These are phyloP conservation scores for Priceomyces haplophilus DNA, from an alignment of 805 yeast species.

Conservation along the genomic window DNA sequence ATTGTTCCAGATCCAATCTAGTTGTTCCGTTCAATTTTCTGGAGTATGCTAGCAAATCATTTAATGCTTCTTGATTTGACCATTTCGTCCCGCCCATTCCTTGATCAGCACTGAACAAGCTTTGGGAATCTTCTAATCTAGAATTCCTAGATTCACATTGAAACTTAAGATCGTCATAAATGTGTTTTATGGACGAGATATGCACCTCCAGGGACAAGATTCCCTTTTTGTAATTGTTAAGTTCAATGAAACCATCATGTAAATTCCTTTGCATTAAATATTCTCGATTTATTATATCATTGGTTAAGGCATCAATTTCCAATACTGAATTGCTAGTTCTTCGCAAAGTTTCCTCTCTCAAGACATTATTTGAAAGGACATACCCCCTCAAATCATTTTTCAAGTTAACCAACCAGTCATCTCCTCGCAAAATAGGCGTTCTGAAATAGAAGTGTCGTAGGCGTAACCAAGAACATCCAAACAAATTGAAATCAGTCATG, in stretches of 20 bases:
- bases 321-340: constrained; percentile 61
- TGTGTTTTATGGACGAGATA: constrained; percentile 47
- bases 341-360: constrained; percentile 29
- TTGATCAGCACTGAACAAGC: constrained; percentile 8
- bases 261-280: constrained; percentile 42
- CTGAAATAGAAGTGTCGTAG: constrained; percentile 51
- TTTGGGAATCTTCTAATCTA: constrained; percentile 8
- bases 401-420: constrained; percentile 8
- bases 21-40: constrained; percentile 17
- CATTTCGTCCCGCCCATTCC: constrained; percentile 26
- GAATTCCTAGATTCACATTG: constrained; percentile 45
- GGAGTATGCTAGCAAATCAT: constrained; percentile 29
- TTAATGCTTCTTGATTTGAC: constrained; percentile 28
- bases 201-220: constrained; percentile 18
- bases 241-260: constrained; percentile 50
- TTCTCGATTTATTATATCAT: constrained; percentile 56
- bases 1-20: background rate
- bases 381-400: constrained; percentile 15
- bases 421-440: constrained; percentile 40
- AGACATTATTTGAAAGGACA: constrained; percentile 27
- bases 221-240: constrained; percentile 11
- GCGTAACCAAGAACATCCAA: constrained; percentile 78
- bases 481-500: constrained; percentile 75
- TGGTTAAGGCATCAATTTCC: constrained; percentile 69
- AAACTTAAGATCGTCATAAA: constrained; percentile 56